Base-by-base conservation (phyloP, 371 early-diverging fungal species). In the Quaeritorhiza haematococci region DNA sequence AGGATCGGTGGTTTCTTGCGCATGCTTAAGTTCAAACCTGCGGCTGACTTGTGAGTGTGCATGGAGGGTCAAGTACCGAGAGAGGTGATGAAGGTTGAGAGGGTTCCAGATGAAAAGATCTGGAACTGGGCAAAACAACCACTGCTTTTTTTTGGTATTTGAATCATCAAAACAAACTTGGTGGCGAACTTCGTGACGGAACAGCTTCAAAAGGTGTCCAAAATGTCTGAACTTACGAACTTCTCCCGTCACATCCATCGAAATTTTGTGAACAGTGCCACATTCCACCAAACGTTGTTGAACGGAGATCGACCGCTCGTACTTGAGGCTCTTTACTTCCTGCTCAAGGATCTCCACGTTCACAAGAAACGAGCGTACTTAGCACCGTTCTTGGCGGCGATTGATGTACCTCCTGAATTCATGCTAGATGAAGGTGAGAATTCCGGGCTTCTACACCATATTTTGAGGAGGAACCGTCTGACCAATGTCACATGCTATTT, bases 351-450 rank as follows among this genome's bases (percentile, higher is more conserved):
- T 49, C 32, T 73, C 23, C 33, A 56, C 0, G 53, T 44, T 0
- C 78, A 77, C 59, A 73, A 76, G 55, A 76, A 77, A 55, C 59
- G 74, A 23, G 72, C 73, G 3, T 80, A 80, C 51, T 58, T 76
- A 32, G 73, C 75, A 0, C 62, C 66, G 0, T 80, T 67, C 48
- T 58, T 76, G 38, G 69, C 70, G n/a, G 33, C 61, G 3, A 55
- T 72, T 10, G 71, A 72, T 26, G 58, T 80, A 6, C 79, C 81
- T 0, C 46, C 70, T 4, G 81, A 80, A 35, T 80, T 66, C 55
- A 56, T 63, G 34, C 74, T 69, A 10, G 81, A 80, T 49, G 74
- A 78, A 27, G 53, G 78, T 75, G 33, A 23, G 19, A 32, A 48
- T 52, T 26, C 30, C 21, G 57, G 26, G 24, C 29, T 19, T 49